phyloP scores from a whole-genome alignment of 2,329 filamentous ascomycete genomes.

The Teratosphaeriaceae sp. region DNA sequence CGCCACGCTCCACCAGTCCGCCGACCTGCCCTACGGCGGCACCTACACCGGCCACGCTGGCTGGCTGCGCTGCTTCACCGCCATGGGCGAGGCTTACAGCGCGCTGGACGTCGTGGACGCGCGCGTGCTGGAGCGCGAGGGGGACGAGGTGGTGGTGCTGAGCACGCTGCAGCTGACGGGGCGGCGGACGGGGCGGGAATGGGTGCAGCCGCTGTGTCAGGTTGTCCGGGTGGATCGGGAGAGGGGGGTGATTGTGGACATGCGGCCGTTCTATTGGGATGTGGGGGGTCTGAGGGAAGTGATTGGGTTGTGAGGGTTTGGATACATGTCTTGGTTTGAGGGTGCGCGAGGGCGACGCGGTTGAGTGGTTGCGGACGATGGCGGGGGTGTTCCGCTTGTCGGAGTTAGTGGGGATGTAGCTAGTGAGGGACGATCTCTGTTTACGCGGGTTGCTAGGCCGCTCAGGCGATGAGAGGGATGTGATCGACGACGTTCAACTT shows the following conservation, averaged over 20 bases:
- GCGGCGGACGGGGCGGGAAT: slow-evolving; percentile 26
- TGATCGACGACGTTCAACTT: too few relatives aligned
- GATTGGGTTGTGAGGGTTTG: slow-evolving; percentile 9
- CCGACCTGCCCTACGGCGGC: slow-evolving; percentile 31
- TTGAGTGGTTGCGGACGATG: neutral
- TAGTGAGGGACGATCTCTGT: too few relatives aligned
- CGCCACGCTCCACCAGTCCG: slow-evolving; percentile 26
- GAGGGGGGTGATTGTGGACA: slow-evolving; percentile 25
- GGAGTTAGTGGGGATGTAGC: neutral
- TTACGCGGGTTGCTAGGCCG: too few relatives aligned
- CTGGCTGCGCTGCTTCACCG: slow-evolving; percentile 27
- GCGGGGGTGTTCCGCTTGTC: neutral
- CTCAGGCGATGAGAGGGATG: too few relatives aligned
- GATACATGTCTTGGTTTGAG: too few relatives aligned
- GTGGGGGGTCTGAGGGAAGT: slow-evolving; percentile 19
- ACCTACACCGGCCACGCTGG: slow-evolving; percentile 26
- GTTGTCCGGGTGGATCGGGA: slow-evolving; percentile 29
- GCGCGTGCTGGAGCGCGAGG: slow-evolving; percentile 29
- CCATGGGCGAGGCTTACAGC: slow-evolving; percentile 25
- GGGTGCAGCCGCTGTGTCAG: slow-evolving; percentile 27
- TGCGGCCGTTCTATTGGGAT: slow-evolving; percentile 34
- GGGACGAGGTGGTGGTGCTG: slow-evolving; percentile 24
- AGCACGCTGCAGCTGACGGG: slow-evolving; percentile 25
- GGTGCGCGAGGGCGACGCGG: neutral
- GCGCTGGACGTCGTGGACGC: slow-evolving; percentile 27